Percentiles rank a stretch among this genome's conserved stretches.
These are phyloP conservation scores for Mortierella claussenii DNA, from an alignment of 192 early-diverging fungal genomes.

Conservation along the genomic window DNA sequence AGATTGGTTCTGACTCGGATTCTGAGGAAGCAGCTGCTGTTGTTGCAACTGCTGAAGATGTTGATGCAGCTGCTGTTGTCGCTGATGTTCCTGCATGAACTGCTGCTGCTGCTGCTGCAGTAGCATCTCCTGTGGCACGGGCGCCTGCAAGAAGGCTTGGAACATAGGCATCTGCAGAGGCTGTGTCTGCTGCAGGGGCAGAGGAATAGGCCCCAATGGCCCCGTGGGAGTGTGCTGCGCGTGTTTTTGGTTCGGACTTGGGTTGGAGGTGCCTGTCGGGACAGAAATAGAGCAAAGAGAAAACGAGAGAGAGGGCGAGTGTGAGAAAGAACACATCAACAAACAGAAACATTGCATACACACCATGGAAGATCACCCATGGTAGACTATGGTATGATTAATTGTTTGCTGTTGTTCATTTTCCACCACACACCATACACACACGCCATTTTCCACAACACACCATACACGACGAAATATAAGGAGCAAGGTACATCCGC, in stretches of 20 bases:
- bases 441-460: too few species aligned
- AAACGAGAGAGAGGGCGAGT: too few species aligned
- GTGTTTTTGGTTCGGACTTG: constrained; percentile 20
- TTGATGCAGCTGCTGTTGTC: constrained; percentile 13
- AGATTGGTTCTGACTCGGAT: constrained; percentile 6
- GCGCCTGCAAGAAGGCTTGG: constrained; percentile 17
- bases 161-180: constrained; percentile 15
- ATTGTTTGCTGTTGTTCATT: too few species aligned
- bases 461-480: too few species aligned
- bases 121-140: constrained; percentile 14
- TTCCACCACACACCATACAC: too few species aligned
- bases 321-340: background rate
- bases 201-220: background rate
- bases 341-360: background rate
- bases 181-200: background rate
- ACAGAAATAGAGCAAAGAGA: too few species aligned
- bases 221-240: background rate
- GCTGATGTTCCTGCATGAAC: constrained; percentile 5
- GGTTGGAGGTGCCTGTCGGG: constrained; percentile 9
- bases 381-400: too few species aligned
- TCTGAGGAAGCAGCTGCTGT: constrained; percentile 12
- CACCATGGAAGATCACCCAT: too few species aligned
- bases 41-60: constrained; percentile 22
- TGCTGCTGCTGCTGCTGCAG: constrained; percentile 37
- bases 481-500: too few species aligned